Evolutionary conservation across 441 rosid genomes (phyloP).

Genomic region (Rhodomyrtus psidioides): DNA sequence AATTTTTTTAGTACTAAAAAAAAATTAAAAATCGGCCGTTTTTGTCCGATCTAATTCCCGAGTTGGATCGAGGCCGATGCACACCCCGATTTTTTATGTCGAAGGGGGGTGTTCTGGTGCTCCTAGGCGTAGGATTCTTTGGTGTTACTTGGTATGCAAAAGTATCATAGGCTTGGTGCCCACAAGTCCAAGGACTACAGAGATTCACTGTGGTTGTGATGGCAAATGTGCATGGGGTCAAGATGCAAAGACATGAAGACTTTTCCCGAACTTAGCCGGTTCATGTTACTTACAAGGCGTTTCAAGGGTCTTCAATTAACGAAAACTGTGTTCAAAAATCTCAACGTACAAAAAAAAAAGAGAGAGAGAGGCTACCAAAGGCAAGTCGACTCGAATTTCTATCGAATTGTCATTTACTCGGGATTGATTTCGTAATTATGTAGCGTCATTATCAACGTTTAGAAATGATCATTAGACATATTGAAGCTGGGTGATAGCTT

Average conservation of each 20-base stretch:
- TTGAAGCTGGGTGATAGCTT: neutral
- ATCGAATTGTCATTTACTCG: neutral
- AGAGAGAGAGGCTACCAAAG: neutral
- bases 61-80: no score
- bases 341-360: neutral
- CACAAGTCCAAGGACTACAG: no score
- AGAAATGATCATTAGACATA: no score
- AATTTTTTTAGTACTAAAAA: no score
- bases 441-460: neutral
- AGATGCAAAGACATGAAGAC: neutral
- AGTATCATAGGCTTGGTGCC: no score
- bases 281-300: rapidly evolving
- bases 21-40: no score
- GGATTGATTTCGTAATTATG: no score
- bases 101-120: no score
- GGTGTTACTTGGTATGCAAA: no score
- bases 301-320: rapidly evolving
- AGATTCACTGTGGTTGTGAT: neutral
- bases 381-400: rapidly evolving
- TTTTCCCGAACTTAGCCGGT: neutral
- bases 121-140: neutral
- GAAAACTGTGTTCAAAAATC: neutral
- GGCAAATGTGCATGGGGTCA: neutral
- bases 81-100: no score
- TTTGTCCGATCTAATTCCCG: no score